Evolutionary conservation across 306 rosid species (phyloP), one percentile per base, ranked within the genome.

Genomic region (Spatholobus suberectus): DNA sequence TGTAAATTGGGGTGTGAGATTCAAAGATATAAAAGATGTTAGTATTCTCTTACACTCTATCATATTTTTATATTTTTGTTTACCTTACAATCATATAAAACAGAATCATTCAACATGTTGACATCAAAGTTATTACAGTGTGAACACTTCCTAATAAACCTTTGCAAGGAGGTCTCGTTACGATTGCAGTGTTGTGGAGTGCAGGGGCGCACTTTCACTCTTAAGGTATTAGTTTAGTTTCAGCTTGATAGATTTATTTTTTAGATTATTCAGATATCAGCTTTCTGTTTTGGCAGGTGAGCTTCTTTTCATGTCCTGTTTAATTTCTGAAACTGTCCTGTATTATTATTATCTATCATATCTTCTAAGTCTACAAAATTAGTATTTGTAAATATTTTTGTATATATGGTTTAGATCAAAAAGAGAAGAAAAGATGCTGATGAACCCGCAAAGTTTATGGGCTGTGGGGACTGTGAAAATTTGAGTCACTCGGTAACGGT

Each of bases 1-100:
- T 89, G 99, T 95, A 85, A 95, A 95, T 82, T 95, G 99, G 98
- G 99, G 99, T 41, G 97, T 95, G 90, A 89, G 99, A 85, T 95
- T 95, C 87, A 89, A 81, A 59, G 92, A 90, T 86, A 72, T 84
- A 73, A 90, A 93, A 87, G 92, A 90, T 89, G 99, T 93, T 23
- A 66, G 96, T 89, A 85, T 73, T 82, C 54, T 81, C 76, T 84
- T 78, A 77, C 84, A 27, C 71, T 79, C 3, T 51, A 51, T 69
- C 41, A 68, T 71, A 43, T 78, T 78, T 65, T 23, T 44, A n/a
- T 54, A 17, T 75, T 83, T 65, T 52, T 52, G 9, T 24, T 20
- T 27, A 44, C 59, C 73, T 69, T 70, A 17, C 72, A 41, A 73
- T 65, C 67, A 21, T 75, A 29, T 67, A 52, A 52, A 68, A 37